Evolutionary conservation across 495 filamentous ascomycete genomes (phyloP).

Genomic region (Jackrogersella minutella): DNA sequence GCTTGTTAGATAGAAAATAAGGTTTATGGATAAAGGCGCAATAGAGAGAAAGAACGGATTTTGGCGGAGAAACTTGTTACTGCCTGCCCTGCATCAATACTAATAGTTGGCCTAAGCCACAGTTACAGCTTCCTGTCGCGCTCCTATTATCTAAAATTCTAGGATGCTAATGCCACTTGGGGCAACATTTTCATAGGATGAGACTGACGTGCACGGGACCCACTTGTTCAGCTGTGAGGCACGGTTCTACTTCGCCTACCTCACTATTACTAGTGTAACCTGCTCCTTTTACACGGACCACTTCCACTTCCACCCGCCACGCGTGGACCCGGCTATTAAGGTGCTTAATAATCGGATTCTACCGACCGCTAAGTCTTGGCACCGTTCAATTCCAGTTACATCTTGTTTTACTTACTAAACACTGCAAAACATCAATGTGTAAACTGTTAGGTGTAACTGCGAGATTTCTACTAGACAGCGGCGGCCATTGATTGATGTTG

Average conservation of each 20-base stretch:
- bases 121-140: background rate
- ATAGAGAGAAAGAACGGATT: background rate
- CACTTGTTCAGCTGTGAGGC: background rate
- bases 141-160: background rate
- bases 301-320: no score
- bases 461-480: background rate
- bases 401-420: background rate
- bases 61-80: background rate
- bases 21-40: background rate
- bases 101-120: slow-evolving; percentile 8
- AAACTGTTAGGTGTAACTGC: background rate
- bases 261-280: no score
- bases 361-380: background rate
- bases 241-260: slow-evolving; percentile 5
- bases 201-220: background rate
- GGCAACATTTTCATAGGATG: background rate
- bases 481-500: background rate
- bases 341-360: slow-evolving; percentile 1
- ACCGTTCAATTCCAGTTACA: background rate
- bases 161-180: no score
- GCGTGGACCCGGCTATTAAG: background rate
- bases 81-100: background rate
- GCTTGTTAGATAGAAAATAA: slow-evolving; percentile 3
- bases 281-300: no score
- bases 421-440: background rate